Evolutionary conservation across 2,329 filamentous ascomycete species (phyloP), one percentile per base, ranked within the genome.

Genomic region (Fusarium circinatum): DNA sequence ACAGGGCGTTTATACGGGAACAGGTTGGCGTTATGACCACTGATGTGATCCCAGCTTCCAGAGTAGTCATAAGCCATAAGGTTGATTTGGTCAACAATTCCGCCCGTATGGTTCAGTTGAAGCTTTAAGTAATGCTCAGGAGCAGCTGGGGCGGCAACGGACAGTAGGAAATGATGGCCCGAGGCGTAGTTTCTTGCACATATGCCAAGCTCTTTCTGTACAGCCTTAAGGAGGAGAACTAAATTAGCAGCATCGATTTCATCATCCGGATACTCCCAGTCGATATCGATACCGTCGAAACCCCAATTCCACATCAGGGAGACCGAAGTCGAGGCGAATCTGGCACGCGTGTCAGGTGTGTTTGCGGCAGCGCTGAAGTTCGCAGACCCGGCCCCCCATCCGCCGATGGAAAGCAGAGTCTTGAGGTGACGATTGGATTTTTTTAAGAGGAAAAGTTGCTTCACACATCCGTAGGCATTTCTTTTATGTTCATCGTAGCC

Each of bases 1-100:
- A 41, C 38, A 30, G 34, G 51, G 26, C n/a, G 26, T 30, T 56
- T 44, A 32, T 72, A 71, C 13, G 89, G 89, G 92, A 7, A 74
- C 22, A 74, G 55, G 30, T 74, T 74, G 41, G 71, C 71, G 32
- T 61, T 72, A 26, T 74, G 71, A 14, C 68, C 71, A 22, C 71
- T 75, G 32, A 34, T 58, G 82, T 85, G 85, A 38, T 60, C 45
- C 42, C 60, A 63, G 36, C 34, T 49, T 24, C 71, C 71, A 28
- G 64, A 45, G 39, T 74, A 74, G n/a, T 74, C 71, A 32, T 74
- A 74, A 24, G 55, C 60, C 71, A 74, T 75, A 24, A 75, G 48
- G 42, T 75, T 73, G 17, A 74, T 67, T 34, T 65, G 52, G 38
- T 74, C 71, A 17, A 74, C 68, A 30, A 49, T 48, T 17, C 32